Evolutionary conservation across 164 flowering plant genomes (phyloP), one percentile per base, ranked within the genome.

Genomic region (Nymphaea thermarum): DNA sequence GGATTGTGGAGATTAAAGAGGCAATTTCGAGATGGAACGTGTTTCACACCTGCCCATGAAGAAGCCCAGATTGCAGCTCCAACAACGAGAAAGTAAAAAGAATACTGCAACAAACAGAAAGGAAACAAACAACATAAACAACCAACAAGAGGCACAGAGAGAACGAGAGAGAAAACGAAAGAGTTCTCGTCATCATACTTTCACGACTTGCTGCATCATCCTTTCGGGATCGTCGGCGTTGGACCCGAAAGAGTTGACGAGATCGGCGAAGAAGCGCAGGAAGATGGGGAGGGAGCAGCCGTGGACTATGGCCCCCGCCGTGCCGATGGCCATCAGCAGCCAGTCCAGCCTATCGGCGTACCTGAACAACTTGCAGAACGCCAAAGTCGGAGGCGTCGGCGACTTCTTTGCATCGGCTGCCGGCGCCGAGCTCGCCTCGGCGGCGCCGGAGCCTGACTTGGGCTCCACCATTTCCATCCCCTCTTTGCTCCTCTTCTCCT

Each of bases 11-110:
- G 14, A 51, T 51, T 25, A 51, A 5, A 8, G 14, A 51, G 57
- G 57, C 14, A 51, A 51, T 8, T 10, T 51, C 57, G 8, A 51
- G 14, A 51, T 51, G 36, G 36, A 25, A 25, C 36, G 36, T 25
- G 36, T 25, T 25, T 25, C 36, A 25, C 36, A 93, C 98, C 98
- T 81, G 98, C 96, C 97, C 97, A 94, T n/a, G 97, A 91, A 73
- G 97, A 91, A 14, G 85, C 96, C 95, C 97, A 91, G 59, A 91
- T 91, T 47, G 96, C 95, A 60, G 97, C 97, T 70, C 99, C 99
- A 61, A 94, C 97, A 62, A 90, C 83, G 12, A 94, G 89, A 79
- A 94, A 94, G 82, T 94, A 94, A 70, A 86, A 84, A 65, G 97
- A 96, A 53, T 88, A 94, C 98, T 94, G 89, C 41, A 17, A 62